Evolutionary conservation across 2,329 filamentous ascomycete species (phyloP).

Genomic region (Esteya vermicola): DNA sequence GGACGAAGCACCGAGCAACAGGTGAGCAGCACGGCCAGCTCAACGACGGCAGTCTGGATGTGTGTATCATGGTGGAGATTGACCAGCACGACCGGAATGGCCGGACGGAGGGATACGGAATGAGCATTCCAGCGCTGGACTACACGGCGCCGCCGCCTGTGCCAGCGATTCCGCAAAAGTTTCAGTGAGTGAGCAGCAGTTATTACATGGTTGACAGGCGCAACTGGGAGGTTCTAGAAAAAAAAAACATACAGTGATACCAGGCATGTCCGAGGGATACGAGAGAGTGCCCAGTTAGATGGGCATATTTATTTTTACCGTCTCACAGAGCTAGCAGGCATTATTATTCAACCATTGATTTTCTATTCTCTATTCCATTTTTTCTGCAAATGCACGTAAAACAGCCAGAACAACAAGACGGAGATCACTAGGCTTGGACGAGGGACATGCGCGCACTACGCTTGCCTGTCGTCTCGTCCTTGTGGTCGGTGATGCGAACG

Average conservation of each 20-base stretch:
- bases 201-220: too few relatives aligned
- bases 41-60: constrained; percentile 54
- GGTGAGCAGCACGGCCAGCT: constrained; percentile 37
- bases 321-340: too few relatives aligned
- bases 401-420: too few relatives aligned
- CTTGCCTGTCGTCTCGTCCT: constrained; percentile 94
- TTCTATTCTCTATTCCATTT: too few relatives aligned
- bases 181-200: background rate
- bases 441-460: constrained; percentile 70
- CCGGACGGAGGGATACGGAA: constrained; percentile 66
- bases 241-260: too few relatives aligned
- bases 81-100: constrained; percentile 71
- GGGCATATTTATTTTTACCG: too few relatives aligned
- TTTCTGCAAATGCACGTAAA: too few relatives aligned
- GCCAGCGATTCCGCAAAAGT: constrained; percentile 7
- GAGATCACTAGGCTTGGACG: constrained; percentile 18
- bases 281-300: too few relatives aligned
- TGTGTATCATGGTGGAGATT: constrained; percentile 77
- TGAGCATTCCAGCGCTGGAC: constrained; percentile 63
- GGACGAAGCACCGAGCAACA: constrained; percentile 64
- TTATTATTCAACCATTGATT: too few relatives aligned
- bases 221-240: too few relatives aligned
- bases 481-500: constrained; percentile 81
- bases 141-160: constrained; percentile 11
- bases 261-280: too few relatives aligned